Evolutionary conservation across 2,329 filamentous ascomycete species (phyloP).

Genomic region (Fusarium praegraminearum): DNA sequence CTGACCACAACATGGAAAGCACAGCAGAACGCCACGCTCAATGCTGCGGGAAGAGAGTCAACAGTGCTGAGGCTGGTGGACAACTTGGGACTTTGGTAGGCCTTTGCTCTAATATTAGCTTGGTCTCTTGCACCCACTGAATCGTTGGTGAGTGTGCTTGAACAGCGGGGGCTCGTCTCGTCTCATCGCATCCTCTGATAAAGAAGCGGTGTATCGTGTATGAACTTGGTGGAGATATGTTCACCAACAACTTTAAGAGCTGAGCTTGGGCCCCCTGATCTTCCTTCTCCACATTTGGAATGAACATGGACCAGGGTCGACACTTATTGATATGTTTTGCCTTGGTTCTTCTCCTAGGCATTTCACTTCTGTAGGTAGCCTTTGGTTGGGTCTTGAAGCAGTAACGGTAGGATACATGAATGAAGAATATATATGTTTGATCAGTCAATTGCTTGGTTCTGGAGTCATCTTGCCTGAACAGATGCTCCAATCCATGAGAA

Average conservation of each 20-base stretch:
- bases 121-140: neutral
- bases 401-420: neutral
- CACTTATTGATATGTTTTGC: constrained; percentile 7
- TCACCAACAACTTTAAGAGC: constrained; percentile 12
- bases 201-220: constrained; percentile 39
- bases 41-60: constrained; percentile 4
- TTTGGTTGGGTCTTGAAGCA: constrained; percentile 7
- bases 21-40: neutral
- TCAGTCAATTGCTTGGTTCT: neutral
- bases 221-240: constrained; percentile 17
- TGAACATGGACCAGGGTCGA: constrained; percentile 13
- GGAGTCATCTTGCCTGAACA: neutral
- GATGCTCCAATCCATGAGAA: neutral
- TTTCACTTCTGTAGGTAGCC: neutral
- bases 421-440: neutral
- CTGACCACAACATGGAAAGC: neutral
- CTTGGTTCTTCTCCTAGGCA: constrained; percentile 1
- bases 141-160: neutral
- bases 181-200: constrained; percentile 9
- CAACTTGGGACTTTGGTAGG: neutral
- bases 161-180: constrained; percentile 12
- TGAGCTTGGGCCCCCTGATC: constrained; percentile 28
- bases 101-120: constrained; percentile 5
- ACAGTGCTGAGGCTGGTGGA: neutral
- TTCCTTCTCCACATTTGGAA: constrained; percentile 26